These are phyloP conservation scores for Saccharomycopsis crataegensis DNA, from an alignment of 1,139 yeast genomes.

Conservation along the genomic window DNA sequence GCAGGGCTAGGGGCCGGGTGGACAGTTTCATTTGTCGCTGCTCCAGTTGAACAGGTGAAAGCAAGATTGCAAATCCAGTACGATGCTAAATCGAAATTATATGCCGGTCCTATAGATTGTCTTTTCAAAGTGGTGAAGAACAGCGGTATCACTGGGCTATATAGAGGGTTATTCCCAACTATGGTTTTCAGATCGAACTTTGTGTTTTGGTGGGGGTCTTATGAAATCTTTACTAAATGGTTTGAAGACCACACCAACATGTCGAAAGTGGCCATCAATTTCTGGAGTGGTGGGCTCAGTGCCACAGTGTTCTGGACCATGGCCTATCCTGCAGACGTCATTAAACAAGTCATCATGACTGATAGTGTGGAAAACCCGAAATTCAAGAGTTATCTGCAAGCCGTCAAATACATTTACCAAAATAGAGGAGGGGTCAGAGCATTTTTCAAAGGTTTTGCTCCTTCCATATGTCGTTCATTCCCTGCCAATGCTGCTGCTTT, in stretches of 20 bases:
- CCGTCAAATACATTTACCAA: conserved; percentile 59
- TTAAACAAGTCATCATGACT: conserved; percentile 81
- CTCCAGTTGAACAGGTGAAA: conserved; percentile 85
- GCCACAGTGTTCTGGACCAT: conserved; percentile 75
- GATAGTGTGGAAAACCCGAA: conserved; percentile 67
- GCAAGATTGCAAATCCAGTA: conserved; percentile 88
- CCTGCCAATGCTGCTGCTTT: conserved; percentile 94
- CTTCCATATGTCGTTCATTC: conserved; percentile 66
- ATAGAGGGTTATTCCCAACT: conserved; percentile 77
- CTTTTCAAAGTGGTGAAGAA: conserved; percentile 36
- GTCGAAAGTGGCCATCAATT: conserved; percentile 6
- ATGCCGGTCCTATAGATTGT: conserved; percentile 77
- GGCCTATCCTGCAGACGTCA: conserved; percentile 87
- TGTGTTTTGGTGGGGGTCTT: conserved; percentile 92
- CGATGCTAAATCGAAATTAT: conserved; percentile 61
- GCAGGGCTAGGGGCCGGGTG: conserved; percentile 78
- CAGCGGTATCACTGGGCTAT: conserved; percentile 64
- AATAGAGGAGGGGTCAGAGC: conserved; percentile 57
- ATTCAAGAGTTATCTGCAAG: conserved; percentile 65
- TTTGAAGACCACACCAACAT: conserved; percentile 52
- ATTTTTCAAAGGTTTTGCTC: conserved; percentile 71
- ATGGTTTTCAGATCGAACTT: conserved; percentile 84
- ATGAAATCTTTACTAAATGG: conserved; percentile 67
- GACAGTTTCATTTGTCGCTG: conserved; percentile 91
- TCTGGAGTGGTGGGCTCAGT: conserved; percentile 35